Evolutionary conservation across 2,329 filamentous ascomycete genomes (phyloP).

Genomic region (Cladosporium sphaerospermum): DNA sequence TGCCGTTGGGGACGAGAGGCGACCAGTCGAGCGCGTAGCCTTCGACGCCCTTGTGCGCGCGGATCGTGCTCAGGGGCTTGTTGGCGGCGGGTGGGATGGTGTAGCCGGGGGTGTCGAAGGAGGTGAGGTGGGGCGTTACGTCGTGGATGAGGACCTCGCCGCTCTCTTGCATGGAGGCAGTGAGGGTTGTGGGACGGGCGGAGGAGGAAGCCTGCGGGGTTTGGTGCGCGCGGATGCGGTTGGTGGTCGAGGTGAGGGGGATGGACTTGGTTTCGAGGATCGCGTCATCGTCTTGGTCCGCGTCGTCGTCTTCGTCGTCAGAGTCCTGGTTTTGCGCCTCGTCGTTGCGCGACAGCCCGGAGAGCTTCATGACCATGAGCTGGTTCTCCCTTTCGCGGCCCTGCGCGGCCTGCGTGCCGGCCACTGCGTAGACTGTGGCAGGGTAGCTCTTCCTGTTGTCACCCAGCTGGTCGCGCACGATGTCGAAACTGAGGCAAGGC

Average conservation of each 20-base stretch:
- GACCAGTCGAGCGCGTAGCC: conserved; percentile 99
- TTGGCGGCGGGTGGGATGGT: conserved; percentile 75
- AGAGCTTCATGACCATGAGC: conserved; percentile 93
- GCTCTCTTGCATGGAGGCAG: conserved; percentile 88
- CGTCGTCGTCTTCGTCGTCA: conserved; percentile 62
- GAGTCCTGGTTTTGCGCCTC: conserved; percentile 61
- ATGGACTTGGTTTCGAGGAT: conserved; percentile 91
- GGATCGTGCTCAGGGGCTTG: conserved; percentile 79
- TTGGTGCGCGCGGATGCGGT: conserved; percentile 86
- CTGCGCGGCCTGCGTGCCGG: conserved; percentile 84
- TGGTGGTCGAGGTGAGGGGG: conserved; percentile 79
- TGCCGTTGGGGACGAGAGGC: conserved; percentile 69
- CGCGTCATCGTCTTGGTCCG: conserved; percentile 71
- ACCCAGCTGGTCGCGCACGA: conserved; percentile 77
- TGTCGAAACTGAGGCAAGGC: conserved; percentile 95
- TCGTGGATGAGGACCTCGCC: conserved; percentile 88
- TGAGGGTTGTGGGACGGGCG: conserved; percentile 71
- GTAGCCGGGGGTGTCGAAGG: conserved; percentile 84
- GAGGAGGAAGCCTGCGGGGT: conserved; percentile 64
- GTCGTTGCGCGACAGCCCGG: conserved; percentile 83
- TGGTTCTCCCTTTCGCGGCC: conserved; percentile 77
- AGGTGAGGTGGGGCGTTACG: conserved; percentile 78
- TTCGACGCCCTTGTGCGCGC: conserved; percentile 79
- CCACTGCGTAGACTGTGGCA: conserved; percentile 88
- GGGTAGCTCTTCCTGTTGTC: conserved; percentile 90